Percentiles rank a stretch among this genome's conserved stretches.
Evolutionary conservation across 2,329 filamentous ascomycete genomes (phyloP).

Genomic region (Colletotrichum chlorophyti): DNA sequence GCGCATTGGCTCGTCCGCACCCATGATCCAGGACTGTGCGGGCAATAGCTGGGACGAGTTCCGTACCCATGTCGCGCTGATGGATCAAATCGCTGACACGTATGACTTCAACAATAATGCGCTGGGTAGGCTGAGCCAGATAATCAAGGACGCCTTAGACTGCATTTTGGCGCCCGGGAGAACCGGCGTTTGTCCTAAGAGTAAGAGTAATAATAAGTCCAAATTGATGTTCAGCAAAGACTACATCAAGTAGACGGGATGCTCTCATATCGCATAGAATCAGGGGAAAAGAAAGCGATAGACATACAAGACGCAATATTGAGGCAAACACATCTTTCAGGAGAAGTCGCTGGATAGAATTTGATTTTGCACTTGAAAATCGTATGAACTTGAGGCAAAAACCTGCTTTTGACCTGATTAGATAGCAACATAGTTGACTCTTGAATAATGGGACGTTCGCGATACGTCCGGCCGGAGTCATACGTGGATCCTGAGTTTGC

Average conservation of each 20-base stretch:
- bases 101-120: constrained; percentile 52
- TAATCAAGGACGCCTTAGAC: constrained; percentile 51
- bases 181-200: constrained; percentile 43
- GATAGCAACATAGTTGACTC: too few species aligned
- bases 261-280: too few species aligned
- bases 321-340: too few species aligned
- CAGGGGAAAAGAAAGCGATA: too few species aligned
- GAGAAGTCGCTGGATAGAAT: too few species aligned
- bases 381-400: too few species aligned
- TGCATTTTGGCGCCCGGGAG: constrained; percentile 43
- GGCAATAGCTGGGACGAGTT: constrained; percentile 52
- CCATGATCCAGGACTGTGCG: constrained; percentile 49
- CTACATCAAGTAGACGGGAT: constrained; percentile 17
- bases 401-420: too few species aligned
- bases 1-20: constrained; percentile 39
- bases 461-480: too few species aligned
- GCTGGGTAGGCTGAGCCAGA: constrained; percentile 50
- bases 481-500: too few species aligned
- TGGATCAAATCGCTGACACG: constrained; percentile 54
- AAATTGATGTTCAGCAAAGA: constrained; percentile 16
- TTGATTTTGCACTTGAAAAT: too few species aligned
- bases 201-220: constrained; percentile 26
- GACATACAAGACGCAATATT: too few species aligned
- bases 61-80: constrained; percentile 51
- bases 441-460: too few species aligned